These are phyloP conservation scores for Atkinsonella hypoxylon DNA, from an alignment of 2,329 filamentous ascomycete species.

Conservation along the genomic window DNA sequence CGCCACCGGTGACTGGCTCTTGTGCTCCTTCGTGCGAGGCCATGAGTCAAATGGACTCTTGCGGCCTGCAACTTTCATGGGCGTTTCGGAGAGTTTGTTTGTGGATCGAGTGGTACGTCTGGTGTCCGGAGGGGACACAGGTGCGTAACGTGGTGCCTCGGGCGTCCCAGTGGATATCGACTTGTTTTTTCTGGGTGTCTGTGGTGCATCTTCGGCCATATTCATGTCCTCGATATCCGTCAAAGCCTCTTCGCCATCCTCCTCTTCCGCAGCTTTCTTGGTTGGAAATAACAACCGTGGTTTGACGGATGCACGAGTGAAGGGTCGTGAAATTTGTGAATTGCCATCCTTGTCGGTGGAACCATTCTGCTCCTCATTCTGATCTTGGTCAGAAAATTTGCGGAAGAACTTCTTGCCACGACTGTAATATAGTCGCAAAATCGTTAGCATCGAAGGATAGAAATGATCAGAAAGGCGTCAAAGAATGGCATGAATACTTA, in stretches of 20 bases:
- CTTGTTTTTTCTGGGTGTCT: constrained; percentile 27
- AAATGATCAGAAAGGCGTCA: neutral
- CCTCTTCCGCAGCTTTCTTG: constrained; percentile 30
- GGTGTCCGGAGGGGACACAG: constrained; percentile 51
- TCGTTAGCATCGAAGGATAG: neutral
- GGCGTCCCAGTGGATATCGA: constrained; percentile 31
- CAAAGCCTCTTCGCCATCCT: constrained; percentile 47
- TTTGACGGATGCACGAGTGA: constrained; percentile 59
- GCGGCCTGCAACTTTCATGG: constrained; percentile 26
- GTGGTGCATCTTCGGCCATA: constrained; percentile 14
- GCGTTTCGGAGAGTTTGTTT: constrained; percentile 36
- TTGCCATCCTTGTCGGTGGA: constrained; percentile 23
- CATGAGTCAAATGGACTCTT: constrained; percentile 56
- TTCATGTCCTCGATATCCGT: constrained; percentile 45
- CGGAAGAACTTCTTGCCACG: constrained; percentile 71
- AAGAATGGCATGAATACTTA: constrained; percentile 35
- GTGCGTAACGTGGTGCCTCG: constrained; percentile 41
- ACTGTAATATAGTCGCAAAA: constrained; percentile 28
- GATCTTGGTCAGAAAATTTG: constrained; percentile 42
- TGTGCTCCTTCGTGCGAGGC: constrained; percentile 49
- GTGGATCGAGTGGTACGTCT: constrained; percentile 45
- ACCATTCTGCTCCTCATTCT: constrained; percentile 18
- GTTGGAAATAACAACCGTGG: constrained; percentile 59
- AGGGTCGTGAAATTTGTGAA: constrained; percentile 26
- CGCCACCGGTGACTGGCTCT: constrained; percentile 31